Percentiles rank a stretch among this genome's conserved stretches.
Conservation (phyloP, 2,329 filamentous ascomycete species). For the Fusarium sororula region DNA sequence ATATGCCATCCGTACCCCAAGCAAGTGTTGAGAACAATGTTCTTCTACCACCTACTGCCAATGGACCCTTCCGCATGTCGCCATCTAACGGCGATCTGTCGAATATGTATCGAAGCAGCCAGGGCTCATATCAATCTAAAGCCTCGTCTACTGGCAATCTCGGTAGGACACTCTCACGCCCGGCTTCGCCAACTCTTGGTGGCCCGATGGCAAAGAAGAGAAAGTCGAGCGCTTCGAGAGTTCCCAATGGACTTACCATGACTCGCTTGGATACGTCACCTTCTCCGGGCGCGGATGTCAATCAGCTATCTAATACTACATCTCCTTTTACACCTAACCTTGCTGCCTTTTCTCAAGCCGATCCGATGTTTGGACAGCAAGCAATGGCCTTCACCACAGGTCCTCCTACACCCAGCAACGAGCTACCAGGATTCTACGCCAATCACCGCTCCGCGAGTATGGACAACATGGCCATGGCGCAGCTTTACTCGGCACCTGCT, state of each 20-base stretch:
- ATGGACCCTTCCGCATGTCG: constrained; percentile 62
- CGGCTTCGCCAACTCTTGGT: constrained; percentile 74
- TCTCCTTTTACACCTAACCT: constrained; percentile 65
- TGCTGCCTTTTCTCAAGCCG: constrained; percentile 54
- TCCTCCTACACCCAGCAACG: constrained; percentile 72
- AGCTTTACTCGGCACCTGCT: constrained; percentile 75
- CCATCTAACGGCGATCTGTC: constrained; percentile 72
- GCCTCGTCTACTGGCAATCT: constrained; percentile 44
- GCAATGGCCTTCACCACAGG: constrained; percentile 61
- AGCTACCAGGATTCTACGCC: constrained; percentile 66
- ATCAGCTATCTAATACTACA: constrained; percentile 53
- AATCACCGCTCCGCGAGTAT: constrained; percentile 69
- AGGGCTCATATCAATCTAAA: constrained; percentile 49
- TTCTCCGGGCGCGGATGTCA: constrained; percentile 49
- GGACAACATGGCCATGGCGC: constrained; percentile 70
- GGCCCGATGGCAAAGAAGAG: constrained; percentile 81
- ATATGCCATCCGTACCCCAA: constrained; percentile 30
- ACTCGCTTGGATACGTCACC: constrained; percentile 75
- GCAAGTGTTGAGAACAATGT: constrained; percentile 43
- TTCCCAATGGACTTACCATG: constrained; percentile 82
- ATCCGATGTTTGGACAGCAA: constrained; percentile 57
- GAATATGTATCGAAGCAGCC: constrained; percentile 60
- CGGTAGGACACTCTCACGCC: constrained; percentile 68
- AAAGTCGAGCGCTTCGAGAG: constrained; percentile 78
- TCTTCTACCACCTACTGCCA: constrained; percentile 46